Evolutionary conservation across 1,284 basidiomycete species (phyloP).

Genomic region (Microbotryomycetes sp.): DNA sequence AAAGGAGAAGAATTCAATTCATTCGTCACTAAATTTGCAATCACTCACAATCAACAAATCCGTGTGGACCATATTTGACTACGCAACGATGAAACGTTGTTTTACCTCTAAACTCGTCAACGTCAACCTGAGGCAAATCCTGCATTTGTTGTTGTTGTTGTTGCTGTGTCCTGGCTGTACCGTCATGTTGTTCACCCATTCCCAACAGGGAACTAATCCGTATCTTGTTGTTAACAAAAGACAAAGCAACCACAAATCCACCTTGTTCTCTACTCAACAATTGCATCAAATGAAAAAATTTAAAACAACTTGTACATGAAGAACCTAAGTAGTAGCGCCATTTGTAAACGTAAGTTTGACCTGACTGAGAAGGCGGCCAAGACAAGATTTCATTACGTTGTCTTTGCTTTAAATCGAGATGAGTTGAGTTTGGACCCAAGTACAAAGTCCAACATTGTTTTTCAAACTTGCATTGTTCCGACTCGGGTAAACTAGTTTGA

Average conservation of each 20-base stretch:
- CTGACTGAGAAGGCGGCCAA: constrained; percentile 16
- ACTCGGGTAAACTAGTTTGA: neutral
- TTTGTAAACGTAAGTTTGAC: constrained; percentile 17
- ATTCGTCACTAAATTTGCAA: neutral
- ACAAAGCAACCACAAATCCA: constrained; percentile 23
- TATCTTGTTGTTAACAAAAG: constrained; percentile 21
- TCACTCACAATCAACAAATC: constrained; percentile 18
- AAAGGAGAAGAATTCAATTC: too few species aligned
- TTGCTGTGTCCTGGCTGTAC: too few species aligned
- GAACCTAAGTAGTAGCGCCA: constrained; percentile 20
- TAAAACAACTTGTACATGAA: constrained; percentile 3
- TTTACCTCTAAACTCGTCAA: constrained; percentile 8
- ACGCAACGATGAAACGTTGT: constrained; percentile 11
- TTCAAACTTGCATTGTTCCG: neutral
- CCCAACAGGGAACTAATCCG: constrained; percentile 7
- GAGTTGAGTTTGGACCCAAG: neutral
- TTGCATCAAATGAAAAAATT: constrained; percentile 30
- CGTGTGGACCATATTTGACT: constrained; percentile 16
- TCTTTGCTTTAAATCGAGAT: constrained; percentile 10
- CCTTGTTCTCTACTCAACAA: constrained; percentile 21
- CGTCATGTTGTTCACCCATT: too few species aligned
- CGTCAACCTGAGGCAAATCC: neutral
- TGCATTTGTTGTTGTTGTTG: neutral
- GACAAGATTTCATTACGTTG: constrained; percentile 21
- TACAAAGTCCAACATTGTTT: neutral